Evolutionary conservation across 768 basidiomycete genomes (phyloP).

Genomic region (Hygrophorus pudorinus): DNA sequence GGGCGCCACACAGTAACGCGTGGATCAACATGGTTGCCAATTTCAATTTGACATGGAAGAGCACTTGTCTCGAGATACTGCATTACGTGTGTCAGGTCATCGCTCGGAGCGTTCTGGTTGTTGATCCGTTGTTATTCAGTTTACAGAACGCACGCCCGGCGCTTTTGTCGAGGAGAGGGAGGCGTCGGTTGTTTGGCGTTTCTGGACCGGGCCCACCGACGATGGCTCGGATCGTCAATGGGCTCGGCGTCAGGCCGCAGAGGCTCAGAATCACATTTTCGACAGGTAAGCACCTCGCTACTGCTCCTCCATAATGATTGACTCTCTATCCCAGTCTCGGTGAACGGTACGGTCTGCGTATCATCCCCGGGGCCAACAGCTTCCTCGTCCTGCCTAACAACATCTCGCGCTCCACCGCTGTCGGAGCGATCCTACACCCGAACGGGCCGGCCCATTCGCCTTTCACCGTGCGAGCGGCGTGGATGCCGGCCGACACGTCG

Average conservation of each 20-base stretch:
- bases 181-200: conserved; percentile 78
- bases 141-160: conserved; percentile 81
- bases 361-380: conserved; percentile 69
- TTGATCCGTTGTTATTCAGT: no score
- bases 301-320: not conserved
- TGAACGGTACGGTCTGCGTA: conserved; percentile 74
- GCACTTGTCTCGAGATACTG: conserved; percentile 70
- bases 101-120: not conserved
- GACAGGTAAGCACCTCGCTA: conserved; percentile 37
- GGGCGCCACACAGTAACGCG: conserved; percentile 30
- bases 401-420: conserved; percentile 74
- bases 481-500: conserved; percentile 30
- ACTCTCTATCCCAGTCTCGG: conserved; percentile 42
- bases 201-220: conserved; percentile 48
- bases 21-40: conserved; percentile 82
- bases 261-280: conserved; percentile 89
- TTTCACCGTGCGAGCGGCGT: conserved; percentile 26
- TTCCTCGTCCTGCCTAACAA: conserved; percentile 82
- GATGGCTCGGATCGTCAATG: conserved; percentile 58
- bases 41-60: conserved; percentile 75
- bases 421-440: conserved; percentile 68
- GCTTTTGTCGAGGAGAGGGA: conserved; percentile 79
- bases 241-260: conserved; percentile 81
- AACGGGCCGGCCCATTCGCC: conserved; percentile 38
- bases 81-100: conserved; percentile 51